Conservation (phyloP, 805 yeast species). For the Pichia membranifaciens region DNA sequence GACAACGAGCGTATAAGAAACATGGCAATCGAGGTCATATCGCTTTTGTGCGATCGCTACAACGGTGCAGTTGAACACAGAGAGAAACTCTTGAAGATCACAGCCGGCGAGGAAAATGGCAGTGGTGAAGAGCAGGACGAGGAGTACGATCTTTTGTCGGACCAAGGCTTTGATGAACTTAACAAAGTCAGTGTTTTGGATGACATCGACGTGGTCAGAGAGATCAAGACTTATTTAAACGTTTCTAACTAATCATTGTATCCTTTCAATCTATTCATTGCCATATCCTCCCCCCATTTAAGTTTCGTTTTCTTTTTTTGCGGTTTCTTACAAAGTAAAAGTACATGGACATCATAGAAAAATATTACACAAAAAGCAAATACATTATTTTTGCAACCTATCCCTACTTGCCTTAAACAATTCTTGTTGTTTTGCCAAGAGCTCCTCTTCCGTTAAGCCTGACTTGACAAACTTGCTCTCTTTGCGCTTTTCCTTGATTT, state of each 20-base stretch:
- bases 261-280: no score
- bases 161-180: conserved; percentile 27
- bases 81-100: conserved; percentile 35
- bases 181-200: conserved; percentile 30
- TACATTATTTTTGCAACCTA: conserved; percentile 26
- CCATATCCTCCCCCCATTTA: no score
- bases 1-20: background rate
- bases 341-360: background rate
- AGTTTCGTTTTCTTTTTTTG: background rate
- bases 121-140: conserved; percentile 15
- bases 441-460: conserved; percentile 88
- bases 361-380: background rate
- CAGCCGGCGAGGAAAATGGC: conserved; percentile 23
- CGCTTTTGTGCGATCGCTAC: conserved; percentile 1
- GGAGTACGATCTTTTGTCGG: background rate
- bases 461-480: conserved; percentile 90
- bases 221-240: conserved; percentile 23
- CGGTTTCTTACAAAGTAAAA: background rate
- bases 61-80: conserved; percentile 45
- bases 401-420: conserved; percentile 55
- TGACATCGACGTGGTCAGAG: conserved; percentile 28
- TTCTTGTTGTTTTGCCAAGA: conserved; percentile 87
- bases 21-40: conserved; percentile 14
- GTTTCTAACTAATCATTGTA: no score
- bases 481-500: conserved; percentile 76